phyloP scores from a whole-genome alignment of 2,329 filamentous ascomycete genomes.

The Trichophyton rubrum region DNA sequence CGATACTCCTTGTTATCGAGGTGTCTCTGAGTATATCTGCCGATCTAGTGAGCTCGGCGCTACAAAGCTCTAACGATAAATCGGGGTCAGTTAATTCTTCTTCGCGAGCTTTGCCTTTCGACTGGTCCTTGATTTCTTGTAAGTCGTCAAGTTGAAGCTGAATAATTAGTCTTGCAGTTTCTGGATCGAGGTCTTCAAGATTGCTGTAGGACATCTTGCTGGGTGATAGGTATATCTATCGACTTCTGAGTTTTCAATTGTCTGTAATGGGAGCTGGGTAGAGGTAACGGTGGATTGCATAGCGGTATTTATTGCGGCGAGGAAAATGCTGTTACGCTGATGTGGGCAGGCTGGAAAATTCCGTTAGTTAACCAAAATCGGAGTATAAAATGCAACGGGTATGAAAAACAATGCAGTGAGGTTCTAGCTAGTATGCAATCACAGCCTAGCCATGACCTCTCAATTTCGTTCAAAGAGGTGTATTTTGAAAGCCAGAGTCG shows the following conservation, averaged over 20 bases:
- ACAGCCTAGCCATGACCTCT: too few relatives aligned
- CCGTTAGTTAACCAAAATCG: not conserved
- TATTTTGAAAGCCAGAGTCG: too few relatives aligned
- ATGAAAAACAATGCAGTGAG: not conserved
- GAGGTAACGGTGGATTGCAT: too few relatives aligned
- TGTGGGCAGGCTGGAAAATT: not conserved
- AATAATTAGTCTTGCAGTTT: not conserved
- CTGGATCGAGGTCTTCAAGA: not conserved
- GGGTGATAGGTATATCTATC: not conserved
- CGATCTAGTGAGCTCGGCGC: not conserved
- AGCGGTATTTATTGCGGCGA: too few relatives aligned
- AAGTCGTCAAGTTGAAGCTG: not conserved
- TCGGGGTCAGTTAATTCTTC: not conserved
- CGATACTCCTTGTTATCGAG: not conserved
- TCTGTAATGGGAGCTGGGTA: not conserved
- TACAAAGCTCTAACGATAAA: not conserved
- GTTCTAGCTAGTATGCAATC: too few relatives aligned
- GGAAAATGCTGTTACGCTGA: not conserved
- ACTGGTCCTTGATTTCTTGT: not conserved
- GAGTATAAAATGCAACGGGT: not conserved
- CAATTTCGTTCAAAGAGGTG: too few relatives aligned
- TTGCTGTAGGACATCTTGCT: not conserved
- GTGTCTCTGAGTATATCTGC: not conserved
- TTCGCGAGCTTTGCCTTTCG: not conserved
- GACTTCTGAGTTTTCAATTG: not conserved